phyloP scores from a whole-genome alignment of 202 grass and related monocot genomes.

The Eragrostis tef region DNA sequence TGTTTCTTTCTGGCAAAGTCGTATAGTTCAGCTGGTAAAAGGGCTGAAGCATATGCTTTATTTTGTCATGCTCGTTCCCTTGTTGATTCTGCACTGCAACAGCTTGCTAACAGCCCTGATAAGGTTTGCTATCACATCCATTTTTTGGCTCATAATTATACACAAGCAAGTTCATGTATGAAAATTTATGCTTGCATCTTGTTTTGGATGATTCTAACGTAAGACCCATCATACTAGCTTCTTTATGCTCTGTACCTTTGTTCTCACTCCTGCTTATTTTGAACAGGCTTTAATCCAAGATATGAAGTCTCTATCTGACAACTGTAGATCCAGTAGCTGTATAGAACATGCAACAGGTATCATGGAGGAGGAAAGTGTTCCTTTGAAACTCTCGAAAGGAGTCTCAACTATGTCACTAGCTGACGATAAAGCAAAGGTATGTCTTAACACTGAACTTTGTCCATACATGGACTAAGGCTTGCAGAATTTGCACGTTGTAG shows the following conservation, averaged over 20 bases:
- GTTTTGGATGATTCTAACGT: slow-evolving; percentile 8
- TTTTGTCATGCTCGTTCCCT: slow-evolving; percentile 83
- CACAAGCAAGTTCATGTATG: not conserved
- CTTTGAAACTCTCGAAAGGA: slow-evolving; percentile 82
- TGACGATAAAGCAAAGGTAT: slow-evolving; percentile 64
- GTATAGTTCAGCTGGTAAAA: slow-evolving; percentile 94
- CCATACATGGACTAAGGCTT: not conserved
- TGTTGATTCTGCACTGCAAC: slow-evolving; percentile 60
- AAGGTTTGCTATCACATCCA: slow-evolving; percentile 57
- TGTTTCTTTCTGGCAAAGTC: slow-evolving; percentile 98
- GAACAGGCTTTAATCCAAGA: slow-evolving; percentile 76
- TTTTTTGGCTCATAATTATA: not conserved
- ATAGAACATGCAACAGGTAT: slow-evolving; percentile 93
- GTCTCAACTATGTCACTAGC: slow-evolving; percentile 80
- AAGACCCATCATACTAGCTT: not conserved
- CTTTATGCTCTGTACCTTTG: not conserved
- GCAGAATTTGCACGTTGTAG: slow-evolving; percentile 6
- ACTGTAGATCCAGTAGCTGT: slow-evolving; percentile 85
- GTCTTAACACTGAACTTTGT: slow-evolving; percentile 1
- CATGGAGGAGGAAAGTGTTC: slow-evolving; percentile 84
- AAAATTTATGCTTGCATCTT: slow-evolving; percentile 1
- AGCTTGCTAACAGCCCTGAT: slow-evolving; percentile 64
- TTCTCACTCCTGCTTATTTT: slow-evolving; percentile 38
- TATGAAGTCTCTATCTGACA: slow-evolving; percentile 73
- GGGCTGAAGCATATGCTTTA: slow-evolving; percentile 83